phyloP scores from a whole-genome alignment of 768 basidiomycete genomes.

The Mycena indigotica region DNA sequence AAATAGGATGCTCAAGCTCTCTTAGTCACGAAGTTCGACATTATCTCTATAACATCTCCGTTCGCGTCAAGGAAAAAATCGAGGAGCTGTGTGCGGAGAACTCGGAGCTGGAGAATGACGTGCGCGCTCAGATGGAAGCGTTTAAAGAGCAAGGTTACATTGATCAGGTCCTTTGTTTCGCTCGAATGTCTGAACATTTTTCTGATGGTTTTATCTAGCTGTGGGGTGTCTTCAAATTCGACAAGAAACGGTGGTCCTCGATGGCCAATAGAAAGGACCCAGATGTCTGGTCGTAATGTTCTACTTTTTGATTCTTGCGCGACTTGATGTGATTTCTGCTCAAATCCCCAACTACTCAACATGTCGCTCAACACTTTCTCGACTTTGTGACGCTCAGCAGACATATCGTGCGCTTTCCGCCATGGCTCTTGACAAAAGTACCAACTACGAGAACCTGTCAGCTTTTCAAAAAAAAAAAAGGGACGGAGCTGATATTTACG shows the following conservation, averaged over 20 bases:
- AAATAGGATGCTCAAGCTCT: neutral
- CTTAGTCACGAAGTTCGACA: slow-evolving; percentile 20
- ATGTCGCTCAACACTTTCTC: slow-evolving; percentile 1
- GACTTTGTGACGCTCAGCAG: slow-evolving; percentile 1
- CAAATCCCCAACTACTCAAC: slow-evolving; percentile 8
- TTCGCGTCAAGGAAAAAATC: slow-evolving; percentile 19
- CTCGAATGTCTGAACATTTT: neutral
- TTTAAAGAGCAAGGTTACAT: slow-evolving; percentile 18
- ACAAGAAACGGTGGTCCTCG: slow-evolving; percentile 10
- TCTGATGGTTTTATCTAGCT: slow-evolving; percentile 7
- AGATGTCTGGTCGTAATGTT: slow-evolving; percentile 1
- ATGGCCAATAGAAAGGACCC: slow-evolving; percentile 13
- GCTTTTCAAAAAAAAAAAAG: neutral
- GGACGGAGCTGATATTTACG: slow-evolving; percentile 1
- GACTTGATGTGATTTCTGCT: neutral
- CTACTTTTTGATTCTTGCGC: neutral
- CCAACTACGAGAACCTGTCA: slow-evolving; percentile 4
- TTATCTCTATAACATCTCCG: slow-evolving; percentile 12
- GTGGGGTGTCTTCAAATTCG: slow-evolving; percentile 18
- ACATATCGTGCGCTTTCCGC: slow-evolving; percentile 13
- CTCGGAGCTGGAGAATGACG: slow-evolving; percentile 13
- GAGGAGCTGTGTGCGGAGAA: slow-evolving; percentile 12
- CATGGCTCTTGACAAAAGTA: slow-evolving; percentile 17
- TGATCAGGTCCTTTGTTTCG: slow-evolving; percentile 1
- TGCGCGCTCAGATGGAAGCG: slow-evolving; percentile 11